A percentile compares a stretch with the other conserved stretches of the same genome.
These are phyloP conservation scores for Spinacia oleracea DNA, from an alignment of 179 eudicot species.

Conservation along the genomic window DNA sequence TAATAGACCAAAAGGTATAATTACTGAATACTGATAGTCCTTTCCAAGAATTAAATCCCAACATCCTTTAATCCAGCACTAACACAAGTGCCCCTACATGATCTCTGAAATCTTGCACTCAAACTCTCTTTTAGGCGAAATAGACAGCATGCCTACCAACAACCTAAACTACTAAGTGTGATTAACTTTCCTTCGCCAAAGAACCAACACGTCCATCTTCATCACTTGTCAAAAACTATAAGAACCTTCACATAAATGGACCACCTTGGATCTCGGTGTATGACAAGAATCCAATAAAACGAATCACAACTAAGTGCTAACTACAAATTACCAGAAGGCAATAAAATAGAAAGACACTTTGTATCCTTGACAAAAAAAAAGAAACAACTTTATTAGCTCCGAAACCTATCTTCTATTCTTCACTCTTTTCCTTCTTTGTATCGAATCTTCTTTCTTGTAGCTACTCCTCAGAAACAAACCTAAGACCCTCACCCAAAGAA, in stretches of 20 bases:
- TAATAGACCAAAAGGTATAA: neutral
- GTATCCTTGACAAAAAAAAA: neutral
- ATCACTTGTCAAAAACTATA: neutral
- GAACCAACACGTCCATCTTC: no score
- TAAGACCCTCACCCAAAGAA: no score
- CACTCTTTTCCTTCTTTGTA: neutral
- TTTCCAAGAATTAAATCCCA: neutral
- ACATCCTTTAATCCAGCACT: neutral
- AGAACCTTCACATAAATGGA: no score
- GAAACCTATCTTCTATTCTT: neutral
- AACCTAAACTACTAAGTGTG: neutral
- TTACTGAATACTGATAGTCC: neutral
- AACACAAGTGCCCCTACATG: neutral
- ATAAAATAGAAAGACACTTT: neutral
- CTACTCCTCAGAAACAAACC: neutral
- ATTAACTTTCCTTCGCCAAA: neutral
- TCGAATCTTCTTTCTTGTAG: neutral
- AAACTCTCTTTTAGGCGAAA: neutral
- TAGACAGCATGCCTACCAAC: neutral
- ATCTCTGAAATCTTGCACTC: neutral
- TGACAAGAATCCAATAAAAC: neutral
- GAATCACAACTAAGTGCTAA: neutral
- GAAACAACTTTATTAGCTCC: neutral
- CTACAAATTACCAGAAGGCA: no score
- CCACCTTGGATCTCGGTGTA: no score